A percentile compares a stretch with the other conserved stretches of the same genome.
Evolutionary conservation across 2,329 filamentous ascomycete genomes (phyloP).

Genomic region (Colletotrichum eleusines): DNA sequence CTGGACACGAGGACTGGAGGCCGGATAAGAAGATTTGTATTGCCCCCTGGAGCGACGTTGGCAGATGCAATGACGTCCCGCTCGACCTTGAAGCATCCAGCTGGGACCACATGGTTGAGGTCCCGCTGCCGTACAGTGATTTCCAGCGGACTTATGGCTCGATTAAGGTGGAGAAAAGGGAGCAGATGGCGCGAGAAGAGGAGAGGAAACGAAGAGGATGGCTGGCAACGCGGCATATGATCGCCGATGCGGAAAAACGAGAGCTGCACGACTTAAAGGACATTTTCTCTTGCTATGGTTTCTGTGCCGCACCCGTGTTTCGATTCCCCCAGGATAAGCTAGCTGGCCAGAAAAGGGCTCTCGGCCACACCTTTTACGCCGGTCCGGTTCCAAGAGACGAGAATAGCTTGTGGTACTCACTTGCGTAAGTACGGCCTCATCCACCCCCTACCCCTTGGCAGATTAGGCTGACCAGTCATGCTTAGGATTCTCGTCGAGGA

Average conservation of each 20-base stretch:
- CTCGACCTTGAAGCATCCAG: neutral
- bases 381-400: constrained; percentile 11
- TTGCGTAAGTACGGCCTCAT: constrained; percentile 20
- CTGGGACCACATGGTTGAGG: constrained; percentile 6
- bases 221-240: constrained; percentile 15
- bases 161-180: neutral
- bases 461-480: neutral
- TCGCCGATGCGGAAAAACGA: neutral
- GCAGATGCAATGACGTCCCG: constrained; percentile 8
- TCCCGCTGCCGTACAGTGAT: neutral
- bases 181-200: neutral
- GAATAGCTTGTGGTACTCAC: constrained; percentile 29
- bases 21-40: neutral
- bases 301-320: constrained; percentile 10
- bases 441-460: too few relatives aligned
- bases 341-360: neutral
- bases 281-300: constrained; percentile 20
- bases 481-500: neutral
- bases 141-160: constrained; percentile 4
- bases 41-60: neutral
- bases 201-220: neutral
- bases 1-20: constrained; percentile 11
- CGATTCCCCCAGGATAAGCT: neutral
- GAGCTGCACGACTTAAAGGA: neutral
- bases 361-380: constrained; percentile 12